Evolutionary conservation across 306 rosid genomes (phyloP).

Genomic region (Rosa chinensis): DNA sequence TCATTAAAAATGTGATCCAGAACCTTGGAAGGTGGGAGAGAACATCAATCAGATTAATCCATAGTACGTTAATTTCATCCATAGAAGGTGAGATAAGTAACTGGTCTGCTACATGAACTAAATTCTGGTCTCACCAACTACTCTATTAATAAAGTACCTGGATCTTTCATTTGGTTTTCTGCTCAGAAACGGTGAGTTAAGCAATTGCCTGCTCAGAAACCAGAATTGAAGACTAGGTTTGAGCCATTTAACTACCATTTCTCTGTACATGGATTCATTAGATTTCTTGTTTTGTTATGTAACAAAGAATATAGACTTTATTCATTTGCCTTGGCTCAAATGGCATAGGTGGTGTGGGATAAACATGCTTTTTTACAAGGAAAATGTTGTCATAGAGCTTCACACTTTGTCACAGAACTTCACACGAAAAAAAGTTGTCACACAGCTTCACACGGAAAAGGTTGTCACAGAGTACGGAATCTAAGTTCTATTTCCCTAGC

Average conservation of each 20-base stretch:
- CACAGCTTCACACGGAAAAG: too few relatives aligned
- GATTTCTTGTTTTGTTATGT: slow-evolving; percentile 14
- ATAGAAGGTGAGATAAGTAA: too few relatives aligned
- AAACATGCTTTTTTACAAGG: too few relatives aligned
- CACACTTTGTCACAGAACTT: too few relatives aligned
- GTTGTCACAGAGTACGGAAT: too few relatives aligned
- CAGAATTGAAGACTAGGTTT: slow-evolving; percentile 11
- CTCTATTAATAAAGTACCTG: slow-evolving; percentile 24
- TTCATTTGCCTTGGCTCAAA: not conserved
- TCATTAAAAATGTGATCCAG: not conserved
- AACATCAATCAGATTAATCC: too few relatives aligned
- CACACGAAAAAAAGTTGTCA: too few relatives aligned
- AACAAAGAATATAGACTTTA: too few relatives aligned
- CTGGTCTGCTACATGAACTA: too few relatives aligned
- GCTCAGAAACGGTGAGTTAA: slow-evolving; percentile 57
- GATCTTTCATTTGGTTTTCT: slow-evolving; percentile 66
- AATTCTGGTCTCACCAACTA: slow-evolving; percentile 79
- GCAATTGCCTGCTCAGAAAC: not conserved
- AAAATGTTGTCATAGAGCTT: too few relatives aligned
- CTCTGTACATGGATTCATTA: slow-evolving; percentile 13
- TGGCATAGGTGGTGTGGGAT: too few relatives aligned
- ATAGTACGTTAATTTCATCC: not conserved
- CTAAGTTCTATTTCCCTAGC: too few relatives aligned
- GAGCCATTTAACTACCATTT: not conserved
- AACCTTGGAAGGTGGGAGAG: not conserved